Evolutionary conservation across 2,329 filamentous ascomycete species (phyloP), one percentile per base, ranked within the genome.

Genomic region (Elsinoe arachidis): DNA sequence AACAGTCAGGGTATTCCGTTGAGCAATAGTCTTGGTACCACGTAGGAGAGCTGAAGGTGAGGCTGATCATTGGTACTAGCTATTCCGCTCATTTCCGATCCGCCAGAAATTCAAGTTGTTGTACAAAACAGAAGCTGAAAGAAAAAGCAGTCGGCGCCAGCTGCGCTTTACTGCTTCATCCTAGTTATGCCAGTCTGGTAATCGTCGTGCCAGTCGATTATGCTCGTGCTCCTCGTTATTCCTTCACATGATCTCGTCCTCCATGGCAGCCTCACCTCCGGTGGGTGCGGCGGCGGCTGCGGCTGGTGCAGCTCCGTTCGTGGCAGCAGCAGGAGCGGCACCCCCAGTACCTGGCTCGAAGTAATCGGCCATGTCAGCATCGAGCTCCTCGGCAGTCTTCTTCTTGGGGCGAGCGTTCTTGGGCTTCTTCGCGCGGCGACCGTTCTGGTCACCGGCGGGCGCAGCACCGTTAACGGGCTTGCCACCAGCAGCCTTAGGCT

Each of bases 311-410:
- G 68, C 66, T 44, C 74, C 76, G 60, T 74, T 77, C 43, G 72
- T 70, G 3, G 74, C 69, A 58, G 76, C 75, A 60, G 70, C 73
- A 41, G 66, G 69, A 55, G 73, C 73, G 11, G 70, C 72, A 55
- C 74, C 70, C 35, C 66, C 66, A 23, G 65, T 63, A 51, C 69
- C 74, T 30, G 71, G 70, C 55, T 79, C 83, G 70, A 95, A 97
- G 77, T 99, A 99, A 73, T 97, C 93, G 17, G 84, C 85, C 93
- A 99, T 99, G 73, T 99, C 93, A 3, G 89, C 90, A 71, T 99
- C 93, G 23, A 99, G 84, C 76, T 99, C 91, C 70, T 96, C 92
- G 1, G 87, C 84, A 0, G 90, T 95, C 87, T 97, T 97, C 77
- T 79, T 75, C 74, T 83, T 95, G 78, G 67, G 84, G 75, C 64